phyloP scores from a whole-genome alignment of 768 basidiomycete species.

The Pleurotus sapidus region DNA sequence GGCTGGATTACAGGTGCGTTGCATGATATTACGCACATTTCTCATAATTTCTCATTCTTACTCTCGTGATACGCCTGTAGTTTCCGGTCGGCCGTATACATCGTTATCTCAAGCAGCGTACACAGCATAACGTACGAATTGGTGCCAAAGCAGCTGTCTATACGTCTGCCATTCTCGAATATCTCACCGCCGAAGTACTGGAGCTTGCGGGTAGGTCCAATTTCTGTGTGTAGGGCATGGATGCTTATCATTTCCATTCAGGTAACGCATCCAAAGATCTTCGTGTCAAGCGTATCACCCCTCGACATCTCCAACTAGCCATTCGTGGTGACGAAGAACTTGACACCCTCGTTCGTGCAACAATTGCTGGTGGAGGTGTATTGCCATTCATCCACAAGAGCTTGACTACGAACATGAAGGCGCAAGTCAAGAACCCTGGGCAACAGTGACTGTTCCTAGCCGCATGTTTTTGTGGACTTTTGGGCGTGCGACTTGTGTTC shows the following conservation, averaged over 20 bases:
- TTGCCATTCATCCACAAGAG: conserved; percentile 88
- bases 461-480: not conserved
- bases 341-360: conserved; percentile 91
- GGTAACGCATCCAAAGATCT: conserved; percentile 98
- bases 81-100: conserved; percentile 99
- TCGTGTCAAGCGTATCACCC: conserved; percentile 95
- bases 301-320: conserved; percentile 92
- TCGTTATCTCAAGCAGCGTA: conserved; percentile 88
- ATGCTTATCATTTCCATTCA: conserved; percentile 21
- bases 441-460: not conserved
- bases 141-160: conserved; percentile 98
- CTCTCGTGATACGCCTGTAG: conserved; percentile 33
- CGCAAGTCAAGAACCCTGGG: conserved; percentile 44
- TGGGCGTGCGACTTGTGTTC: not conserved
- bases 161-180: conserved; percentile 94
- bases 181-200: conserved; percentile 93
- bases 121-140: conserved; percentile 91
- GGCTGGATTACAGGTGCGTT: conserved; percentile 79
- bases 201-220: conserved; percentile 76
- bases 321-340: conserved; percentile 98
- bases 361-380: conserved; percentile 89
- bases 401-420: conserved; percentile 55
- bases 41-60: not conserved
- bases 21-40: not conserved
- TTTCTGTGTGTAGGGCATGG: conserved; percentile 21